phyloP scores from a whole-genome alignment of 2,329 filamentous ascomycete genomes.

The Botryotinia globosa region DNA sequence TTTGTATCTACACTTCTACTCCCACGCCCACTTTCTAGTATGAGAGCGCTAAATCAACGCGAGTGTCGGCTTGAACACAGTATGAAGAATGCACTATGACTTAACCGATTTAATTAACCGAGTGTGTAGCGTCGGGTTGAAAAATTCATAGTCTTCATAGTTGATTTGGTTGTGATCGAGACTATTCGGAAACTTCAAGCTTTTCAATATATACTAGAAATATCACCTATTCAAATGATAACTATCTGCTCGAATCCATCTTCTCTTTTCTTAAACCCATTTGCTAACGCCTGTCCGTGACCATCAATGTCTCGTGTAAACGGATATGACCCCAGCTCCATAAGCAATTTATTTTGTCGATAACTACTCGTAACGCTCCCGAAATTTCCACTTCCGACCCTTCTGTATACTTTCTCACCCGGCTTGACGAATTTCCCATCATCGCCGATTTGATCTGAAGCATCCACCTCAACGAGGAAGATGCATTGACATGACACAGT shows the following conservation, averaged over 20 bases:
- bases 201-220: background rate
- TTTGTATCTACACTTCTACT: background rate
- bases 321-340: background rate
- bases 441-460: background rate
- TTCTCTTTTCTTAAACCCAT: background rate
- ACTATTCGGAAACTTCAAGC: background rate
- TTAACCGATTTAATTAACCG: background rate
- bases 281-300: background rate
- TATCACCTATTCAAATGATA: background rate
- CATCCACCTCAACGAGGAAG: background rate
- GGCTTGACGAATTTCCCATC: background rate
- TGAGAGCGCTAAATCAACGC: background rate
- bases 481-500: background rate
- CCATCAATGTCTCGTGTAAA: background rate
- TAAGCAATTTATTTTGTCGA: background rate
- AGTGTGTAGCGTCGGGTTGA: background rate
- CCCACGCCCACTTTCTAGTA: no score
- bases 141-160: background rate
- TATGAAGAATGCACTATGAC: background rate
- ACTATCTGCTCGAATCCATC: background rate
- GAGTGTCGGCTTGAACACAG: background rate
- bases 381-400: background rate
- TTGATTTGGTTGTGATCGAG: background rate
- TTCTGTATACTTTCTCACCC: background rate
- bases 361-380: background rate